These are phyloP conservation scores for Schwanniomyces occidentalis DNA, from an alignment of 805 yeast genomes.

Conservation along the genomic window DNA sequence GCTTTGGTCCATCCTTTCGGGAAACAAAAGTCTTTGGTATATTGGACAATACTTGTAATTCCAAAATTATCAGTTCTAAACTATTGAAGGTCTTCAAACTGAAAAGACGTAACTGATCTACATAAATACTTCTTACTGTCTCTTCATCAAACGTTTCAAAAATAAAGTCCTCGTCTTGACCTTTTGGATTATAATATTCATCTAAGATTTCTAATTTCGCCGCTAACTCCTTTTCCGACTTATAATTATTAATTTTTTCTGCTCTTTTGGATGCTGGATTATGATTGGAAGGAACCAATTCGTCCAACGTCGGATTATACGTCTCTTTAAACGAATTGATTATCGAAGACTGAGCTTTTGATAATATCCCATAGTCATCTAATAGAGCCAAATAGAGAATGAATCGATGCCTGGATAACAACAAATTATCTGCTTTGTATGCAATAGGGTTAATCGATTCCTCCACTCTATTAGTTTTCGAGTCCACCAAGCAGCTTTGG, in stretches of 20 bases:
- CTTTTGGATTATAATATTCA: conserved; percentile 17
- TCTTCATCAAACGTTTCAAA: conserved; percentile 61
- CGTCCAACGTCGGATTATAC: conserved; percentile 43
- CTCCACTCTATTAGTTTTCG: conserved; percentile 26
- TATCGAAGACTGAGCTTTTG: conserved; percentile 33
- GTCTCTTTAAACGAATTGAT: conserved; percentile 41
- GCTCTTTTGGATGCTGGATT: conserved; percentile 56
- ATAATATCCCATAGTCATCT: conserved; percentile 45
- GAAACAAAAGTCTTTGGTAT: conserved; percentile 31
- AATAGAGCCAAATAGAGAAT: conserved; percentile 45
- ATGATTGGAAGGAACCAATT: conserved; percentile 19
- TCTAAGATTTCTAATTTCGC: conserved; percentile 42
- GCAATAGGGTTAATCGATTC: conserved; percentile 17
- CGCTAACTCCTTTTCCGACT: conserved; percentile 55
- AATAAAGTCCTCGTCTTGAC: conserved; percentile 16
- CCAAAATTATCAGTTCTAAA: conserved; percentile 64
- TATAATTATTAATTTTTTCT: conserved; percentile 70
- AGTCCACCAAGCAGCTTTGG: conserved; percentile 11
- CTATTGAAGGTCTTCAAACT: conserved; percentile 54
- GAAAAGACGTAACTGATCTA: conserved; percentile 54
- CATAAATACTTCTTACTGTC: conserved; percentile 50
- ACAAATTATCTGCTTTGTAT: conserved; percentile 27
- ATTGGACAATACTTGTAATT: conserved; percentile 58
- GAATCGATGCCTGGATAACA: conserved; percentile 38
- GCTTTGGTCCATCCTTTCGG: no score